Base-by-base conservation (phyloP, 1,284 basidiomycete genomes). In the Papiliotrema flavescens region DNA sequence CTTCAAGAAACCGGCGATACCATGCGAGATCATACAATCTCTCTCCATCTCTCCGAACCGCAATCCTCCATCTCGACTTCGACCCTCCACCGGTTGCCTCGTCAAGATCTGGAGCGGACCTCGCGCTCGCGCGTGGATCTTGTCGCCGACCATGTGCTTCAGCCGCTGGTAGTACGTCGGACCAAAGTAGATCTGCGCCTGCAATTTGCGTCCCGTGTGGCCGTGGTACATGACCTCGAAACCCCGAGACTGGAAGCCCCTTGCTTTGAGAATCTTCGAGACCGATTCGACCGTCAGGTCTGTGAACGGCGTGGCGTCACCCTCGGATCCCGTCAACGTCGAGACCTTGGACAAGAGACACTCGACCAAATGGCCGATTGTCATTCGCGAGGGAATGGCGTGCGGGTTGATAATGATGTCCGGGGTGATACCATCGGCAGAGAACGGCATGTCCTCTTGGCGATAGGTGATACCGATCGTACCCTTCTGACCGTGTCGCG, bases 61-160 rank as follows among this genome's bases (percentile, higher is more conserved):
- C 64, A 99, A 79, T 76, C 96, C 96, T 82, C 96, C 96, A 71
- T 98, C 96, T 77, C 96, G 85, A 83, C 88, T 91, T 78, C 96
- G 85, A 85, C 96, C 96, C 75, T 98, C 96, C n/a, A 98, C 96
- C 5, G 95, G 96, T 75, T 99, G 96, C 48, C 96, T 82, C 20
- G 95, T 98, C 67, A 99, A 78, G 69, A 98, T 98, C 77, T 98
- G 96, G 9, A 98, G 90, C 4, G 96, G 96, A 17, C 96, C 96
- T 74, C 96, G 80, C 15, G 96, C 96, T 64, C 95, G 86, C 24
- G 94, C 95, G 79, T 99, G 95, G 60, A 98, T 99, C 81, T 99
- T 99, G 79, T 99, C 95, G 75, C 97, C 94, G 49, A 99, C 95
- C 95, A 99, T 99, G 79, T 99, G 95, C 80, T 99, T 99, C 64